Conservation (phyloP, 2,329 filamentous ascomycete genomes). For the Cladosporium sp. region DNA sequence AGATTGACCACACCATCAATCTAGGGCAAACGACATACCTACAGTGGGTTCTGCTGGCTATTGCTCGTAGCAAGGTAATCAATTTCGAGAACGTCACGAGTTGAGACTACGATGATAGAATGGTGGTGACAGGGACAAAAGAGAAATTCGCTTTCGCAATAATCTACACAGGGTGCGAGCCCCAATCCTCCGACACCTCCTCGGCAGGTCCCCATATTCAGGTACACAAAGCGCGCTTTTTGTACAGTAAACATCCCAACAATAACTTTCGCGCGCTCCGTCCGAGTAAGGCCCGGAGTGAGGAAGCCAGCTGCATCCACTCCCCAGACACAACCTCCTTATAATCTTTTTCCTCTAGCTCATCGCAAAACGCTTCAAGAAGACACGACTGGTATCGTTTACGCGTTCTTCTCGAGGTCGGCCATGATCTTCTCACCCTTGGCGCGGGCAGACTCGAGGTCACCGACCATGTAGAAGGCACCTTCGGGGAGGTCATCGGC, state of each 20-base stretch:
- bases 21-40: too few relatives aligned
- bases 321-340: neutral
- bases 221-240: conserved; percentile 12
- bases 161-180: conserved; percentile 11
- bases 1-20: too few relatives aligned
- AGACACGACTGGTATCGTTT: conserved; percentile 9
- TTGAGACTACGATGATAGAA: too few relatives aligned
- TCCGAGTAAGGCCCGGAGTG: conserved; percentile 1
- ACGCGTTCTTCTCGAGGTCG: conserved; percentile 63
- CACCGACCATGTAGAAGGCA: conserved; percentile 97
- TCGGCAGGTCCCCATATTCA: neutral
- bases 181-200: conserved; percentile 1
- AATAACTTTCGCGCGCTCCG: conserved; percentile 2
- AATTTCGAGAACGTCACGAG: too few relatives aligned
- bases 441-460: conserved; percentile 83
- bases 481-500: conserved; percentile 92
- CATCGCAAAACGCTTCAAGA: conserved; percentile 5
- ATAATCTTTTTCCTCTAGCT: neutral
- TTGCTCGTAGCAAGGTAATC: too few relatives aligned
- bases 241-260: conserved; percentile 10
- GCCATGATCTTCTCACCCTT: conserved; percentile 99
- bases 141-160: conserved; percentile 14
- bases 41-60: too few relatives aligned
- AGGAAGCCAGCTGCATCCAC: conserved; percentile 7
- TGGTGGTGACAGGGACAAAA: conserved; percentile 3